Conservation (phyloP, 2,329 filamentous ascomycete species). For the Scedosporium dehoogii region DNA sequence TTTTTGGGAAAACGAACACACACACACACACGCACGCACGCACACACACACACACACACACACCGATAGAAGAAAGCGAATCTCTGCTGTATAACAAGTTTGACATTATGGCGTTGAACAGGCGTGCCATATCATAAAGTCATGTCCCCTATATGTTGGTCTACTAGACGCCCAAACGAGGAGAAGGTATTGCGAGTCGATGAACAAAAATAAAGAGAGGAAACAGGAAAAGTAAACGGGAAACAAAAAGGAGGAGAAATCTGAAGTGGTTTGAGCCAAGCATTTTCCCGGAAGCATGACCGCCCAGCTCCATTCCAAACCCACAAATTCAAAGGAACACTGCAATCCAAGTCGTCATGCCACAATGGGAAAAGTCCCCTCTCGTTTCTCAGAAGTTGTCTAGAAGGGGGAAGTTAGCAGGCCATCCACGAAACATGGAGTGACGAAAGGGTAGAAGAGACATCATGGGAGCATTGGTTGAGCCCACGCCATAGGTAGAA, state of each 20-base stretch:
- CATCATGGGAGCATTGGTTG: no score
- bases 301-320: constrained; percentile 1
- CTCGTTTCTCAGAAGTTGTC: background rate
- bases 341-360: constrained; percentile 10
- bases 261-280: background rate
- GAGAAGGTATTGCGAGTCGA: background rate
- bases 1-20: no score
- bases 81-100: background rate
- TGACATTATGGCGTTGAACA: background rate
- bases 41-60: no score
- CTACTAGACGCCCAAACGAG: constrained; percentile 8
- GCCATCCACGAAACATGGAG: background rate
- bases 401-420: background rate
- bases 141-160: constrained; percentile 7
- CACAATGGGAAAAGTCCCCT: constrained; percentile 6
- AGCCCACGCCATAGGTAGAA: no score
- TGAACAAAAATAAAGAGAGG: background rate
- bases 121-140: constrained; percentile 8
- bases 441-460: background rate
- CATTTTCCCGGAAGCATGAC: background rate
- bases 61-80: background rate
- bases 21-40: no score
- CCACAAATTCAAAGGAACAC: constrained; percentile 1
- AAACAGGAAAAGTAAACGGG: background rate
- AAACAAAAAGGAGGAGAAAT: background rate